Percentiles rank a stretch among this genome's conserved stretches.
phyloP scores from a whole-genome alignment of 805 yeast species.

The Vanderwaltozyma verrucispora region DNA sequence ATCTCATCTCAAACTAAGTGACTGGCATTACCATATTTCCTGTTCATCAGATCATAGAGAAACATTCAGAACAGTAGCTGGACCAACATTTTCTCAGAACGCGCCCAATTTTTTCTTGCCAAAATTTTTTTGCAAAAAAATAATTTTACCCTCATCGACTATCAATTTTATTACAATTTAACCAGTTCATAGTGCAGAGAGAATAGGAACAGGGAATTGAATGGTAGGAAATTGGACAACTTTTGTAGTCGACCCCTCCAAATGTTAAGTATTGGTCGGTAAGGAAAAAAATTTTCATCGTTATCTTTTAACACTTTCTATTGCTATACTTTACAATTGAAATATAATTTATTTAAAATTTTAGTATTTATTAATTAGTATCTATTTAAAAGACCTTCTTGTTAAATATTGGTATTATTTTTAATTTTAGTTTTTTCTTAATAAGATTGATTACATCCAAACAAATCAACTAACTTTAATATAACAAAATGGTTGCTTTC shows the following conservation, averaged over 20 bases:
- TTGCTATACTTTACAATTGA: too few relatives aligned
- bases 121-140: background rate
- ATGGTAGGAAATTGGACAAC: background rate
- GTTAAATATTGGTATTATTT: background rate
- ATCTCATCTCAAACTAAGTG: too few relatives aligned
- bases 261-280: too few relatives aligned
- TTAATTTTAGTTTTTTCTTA: background rate
- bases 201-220: background rate
- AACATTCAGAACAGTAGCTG: background rate
- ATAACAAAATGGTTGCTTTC: slow-evolving; percentile 32
- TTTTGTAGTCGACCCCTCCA: too few relatives aligned
- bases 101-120: background rate
- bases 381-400: background rate
- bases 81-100: slow-evolving; percentile 1
- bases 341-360: too few relatives aligned
- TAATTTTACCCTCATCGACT: too few relatives aligned
- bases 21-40: too few relatives aligned
- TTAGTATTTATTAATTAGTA: too few relatives aligned
- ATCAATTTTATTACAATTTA: too few relatives aligned
- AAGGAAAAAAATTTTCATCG: too few relatives aligned
- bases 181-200: too few relatives aligned
- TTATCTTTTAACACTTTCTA: too few relatives aligned
- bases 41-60: background rate
- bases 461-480: slow-evolving; percentile 2
- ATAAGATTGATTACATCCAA: slow-evolving; percentile 1